Percentiles rank a stretch among this genome's conserved stretches.
phyloP scores from a whole-genome alignment of 2,329 filamentous ascomycete species.

The Xylariales sp. region DNA sequence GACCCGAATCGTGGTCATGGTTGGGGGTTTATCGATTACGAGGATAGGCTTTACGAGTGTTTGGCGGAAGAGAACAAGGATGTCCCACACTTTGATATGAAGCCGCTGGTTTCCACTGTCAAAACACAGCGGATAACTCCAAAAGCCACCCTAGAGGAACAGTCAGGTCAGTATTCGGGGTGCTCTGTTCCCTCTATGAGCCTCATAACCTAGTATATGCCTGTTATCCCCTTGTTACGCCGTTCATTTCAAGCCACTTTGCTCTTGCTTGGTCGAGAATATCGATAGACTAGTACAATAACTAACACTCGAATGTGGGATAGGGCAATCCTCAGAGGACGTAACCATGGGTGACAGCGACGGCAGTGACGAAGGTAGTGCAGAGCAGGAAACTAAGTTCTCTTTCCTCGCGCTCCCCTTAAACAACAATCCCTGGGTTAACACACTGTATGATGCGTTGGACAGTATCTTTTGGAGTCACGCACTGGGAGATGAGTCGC shows the following conservation, averaged over 20 bases:
- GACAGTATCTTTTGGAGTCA: slow-evolving; percentile 46
- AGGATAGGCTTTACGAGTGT: slow-evolving; percentile 34
- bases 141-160: not conserved
- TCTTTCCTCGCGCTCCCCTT: slow-evolving; percentile 38
- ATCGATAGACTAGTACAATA: not conserved
- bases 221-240: no score
- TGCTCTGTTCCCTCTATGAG: no score
- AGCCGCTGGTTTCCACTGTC: not conserved
- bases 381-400: slow-evolving; percentile 33
- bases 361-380: slow-evolving; percentile 24
- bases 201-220: no score
- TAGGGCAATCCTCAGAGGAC: not conserved
- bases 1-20: slow-evolving; percentile 23
- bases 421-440: slow-evolving; percentile 30
- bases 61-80: slow-evolving; percentile 14
- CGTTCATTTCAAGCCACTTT: no score
- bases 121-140: not conserved
- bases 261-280: no score
- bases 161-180: no score
- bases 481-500: slow-evolving; percentile 30
- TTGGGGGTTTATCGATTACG: slow-evolving; percentile 37
- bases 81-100: slow-evolving; percentile 15
- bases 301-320: not conserved
- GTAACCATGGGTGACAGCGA: slow-evolving; percentile 15
- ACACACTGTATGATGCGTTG: slow-evolving; percentile 42